Conservation (phyloP, 1,284 basidiomycete species). For the Mycosarcoma maydis region DNA sequence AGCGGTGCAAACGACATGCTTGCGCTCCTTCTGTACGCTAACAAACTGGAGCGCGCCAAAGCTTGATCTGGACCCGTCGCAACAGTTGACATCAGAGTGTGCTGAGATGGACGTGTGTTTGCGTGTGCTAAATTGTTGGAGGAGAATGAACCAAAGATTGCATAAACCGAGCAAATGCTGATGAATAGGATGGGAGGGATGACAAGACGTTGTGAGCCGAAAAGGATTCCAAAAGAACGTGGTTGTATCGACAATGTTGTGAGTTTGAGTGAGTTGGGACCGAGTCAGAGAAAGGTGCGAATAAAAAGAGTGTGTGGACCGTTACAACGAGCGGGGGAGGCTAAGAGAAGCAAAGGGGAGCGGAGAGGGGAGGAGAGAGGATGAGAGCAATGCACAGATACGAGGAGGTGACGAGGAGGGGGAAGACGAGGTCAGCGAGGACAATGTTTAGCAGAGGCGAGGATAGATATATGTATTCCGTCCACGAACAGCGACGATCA, state of each 20-base stretch:
- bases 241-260: background rate
- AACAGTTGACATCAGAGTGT: background rate
- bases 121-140: background rate
- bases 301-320: constrained; percentile 1
- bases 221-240: too few relatives aligned
- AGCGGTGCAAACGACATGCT: constrained; percentile 20
- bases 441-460: background rate
- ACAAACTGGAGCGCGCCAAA: constrained; percentile 14
- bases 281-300: background rate
- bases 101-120: background rate
- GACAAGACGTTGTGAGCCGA: too few relatives aligned
- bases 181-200: too few relatives aligned
- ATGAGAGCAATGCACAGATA: background rate
- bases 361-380: constrained; percentile 1
- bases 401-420: background rate
- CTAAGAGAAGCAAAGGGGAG: background rate
- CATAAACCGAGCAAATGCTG: too few relatives aligned
- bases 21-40: too few relatives aligned
- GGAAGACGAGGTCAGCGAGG: background rate
- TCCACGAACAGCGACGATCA: background rate
- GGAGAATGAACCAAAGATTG: background rate
- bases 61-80: constrained; percentile 3
- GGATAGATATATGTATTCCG: background rate
- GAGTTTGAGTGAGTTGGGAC: background rate
- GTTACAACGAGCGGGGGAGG: background rate